Percentiles rank a stretch among this genome's conserved stretches.
Evolutionary conservation across 2,329 filamentous ascomycete species (phyloP).

Genomic region (Cladorrhinum sp.): DNA sequence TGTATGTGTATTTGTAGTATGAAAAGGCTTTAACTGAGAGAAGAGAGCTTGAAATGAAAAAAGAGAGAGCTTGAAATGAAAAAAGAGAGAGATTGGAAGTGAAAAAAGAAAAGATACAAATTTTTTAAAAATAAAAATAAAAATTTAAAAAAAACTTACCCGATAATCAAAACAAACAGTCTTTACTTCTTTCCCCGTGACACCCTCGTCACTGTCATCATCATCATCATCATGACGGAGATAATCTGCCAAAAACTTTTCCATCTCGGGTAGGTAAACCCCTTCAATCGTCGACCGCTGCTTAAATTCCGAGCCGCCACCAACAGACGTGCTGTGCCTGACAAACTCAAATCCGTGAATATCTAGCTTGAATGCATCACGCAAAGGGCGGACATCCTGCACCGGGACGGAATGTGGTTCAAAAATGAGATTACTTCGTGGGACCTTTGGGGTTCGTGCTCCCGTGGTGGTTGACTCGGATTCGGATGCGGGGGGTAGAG

Average conservation of each 20-base stretch:
- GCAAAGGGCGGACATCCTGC: conserved; percentile 10
- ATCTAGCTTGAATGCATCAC: neutral
- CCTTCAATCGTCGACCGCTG: too few species aligned
- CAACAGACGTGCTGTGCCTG: neutral
- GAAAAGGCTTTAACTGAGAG: too few species aligned
- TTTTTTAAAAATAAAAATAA: too few species aligned
- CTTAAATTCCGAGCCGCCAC: too few species aligned
- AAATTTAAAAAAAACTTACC: too few species aligned
- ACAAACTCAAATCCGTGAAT: conserved; percentile 4
- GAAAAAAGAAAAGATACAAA: too few species aligned
- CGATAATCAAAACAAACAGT: too few species aligned
- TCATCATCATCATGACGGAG: neutral
- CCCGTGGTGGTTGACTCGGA: neutral
- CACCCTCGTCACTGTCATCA: too few species aligned
- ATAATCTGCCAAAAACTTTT: neutral
- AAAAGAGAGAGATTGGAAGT: neutral
- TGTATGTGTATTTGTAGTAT: too few species aligned
- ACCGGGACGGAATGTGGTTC: conserved; percentile 6
- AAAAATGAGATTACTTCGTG: conserved; percentile 9
- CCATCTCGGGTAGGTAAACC: conserved; percentile 10
- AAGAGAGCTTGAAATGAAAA: too few species aligned
- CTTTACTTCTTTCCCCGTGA: neutral
- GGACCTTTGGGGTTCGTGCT: too few species aligned
- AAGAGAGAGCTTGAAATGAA: too few species aligned
- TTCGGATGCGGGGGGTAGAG: neutral